phyloP scores from a whole-genome alignment of 257 asterid genomes.

The Solanum etuberosum region DNA sequence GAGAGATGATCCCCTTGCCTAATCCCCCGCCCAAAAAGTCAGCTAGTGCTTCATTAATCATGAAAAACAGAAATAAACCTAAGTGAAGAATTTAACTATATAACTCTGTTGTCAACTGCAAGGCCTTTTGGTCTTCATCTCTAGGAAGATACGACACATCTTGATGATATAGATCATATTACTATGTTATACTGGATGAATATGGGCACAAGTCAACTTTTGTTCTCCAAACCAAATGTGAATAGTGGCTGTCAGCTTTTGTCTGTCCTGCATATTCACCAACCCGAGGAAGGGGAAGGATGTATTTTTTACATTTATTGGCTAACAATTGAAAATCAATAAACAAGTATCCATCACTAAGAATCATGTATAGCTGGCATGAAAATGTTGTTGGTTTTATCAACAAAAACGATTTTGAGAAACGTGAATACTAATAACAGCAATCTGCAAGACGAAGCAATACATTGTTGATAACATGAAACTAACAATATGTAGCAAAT shows the following conservation, averaged over 20 bases:
- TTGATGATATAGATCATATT: neutral
- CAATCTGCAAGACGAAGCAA: neutral
- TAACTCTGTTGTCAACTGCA: neutral
- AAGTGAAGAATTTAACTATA: neutral
- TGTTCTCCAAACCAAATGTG: neutral
- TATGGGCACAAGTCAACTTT: neutral
- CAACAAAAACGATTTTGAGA: neutral
- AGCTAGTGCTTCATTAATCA: neutral
- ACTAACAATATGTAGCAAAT: neutral
- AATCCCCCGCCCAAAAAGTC: neutral
- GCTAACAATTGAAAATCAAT: neutral
- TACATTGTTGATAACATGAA: neutral
- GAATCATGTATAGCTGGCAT: neutral
- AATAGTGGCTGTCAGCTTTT: neutral
- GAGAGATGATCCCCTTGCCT: neutral
- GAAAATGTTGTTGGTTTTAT: neutral
- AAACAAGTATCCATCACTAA: neutral
- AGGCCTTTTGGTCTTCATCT: neutral
- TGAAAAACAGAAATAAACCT: neutral
- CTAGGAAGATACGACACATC: neutral
- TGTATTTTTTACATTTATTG: neutral
- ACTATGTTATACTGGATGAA: neutral
- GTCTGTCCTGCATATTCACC: neutral
- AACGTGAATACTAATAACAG: neutral
- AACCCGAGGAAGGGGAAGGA: neutral